Percentiles rank a stretch among this genome's conserved stretches.
phyloP scores from a whole-genome alignment of 345 rosid species.

The Pistacia atlantica region DNA sequence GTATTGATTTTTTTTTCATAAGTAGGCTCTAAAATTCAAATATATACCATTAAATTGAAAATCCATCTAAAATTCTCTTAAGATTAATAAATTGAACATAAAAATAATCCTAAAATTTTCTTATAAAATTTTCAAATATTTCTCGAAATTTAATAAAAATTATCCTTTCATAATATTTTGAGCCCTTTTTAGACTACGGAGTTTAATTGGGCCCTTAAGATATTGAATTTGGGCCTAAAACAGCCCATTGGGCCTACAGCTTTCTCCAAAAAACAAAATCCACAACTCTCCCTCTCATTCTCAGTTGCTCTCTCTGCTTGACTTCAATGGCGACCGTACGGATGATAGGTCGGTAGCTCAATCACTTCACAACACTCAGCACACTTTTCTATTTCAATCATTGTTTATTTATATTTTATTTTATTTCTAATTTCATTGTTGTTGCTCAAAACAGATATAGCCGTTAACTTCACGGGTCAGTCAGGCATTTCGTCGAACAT shows the following conservation, averaged over 20 bases:
- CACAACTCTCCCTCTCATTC: background rate
- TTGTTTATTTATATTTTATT: background rate
- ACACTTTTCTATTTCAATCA: background rate
- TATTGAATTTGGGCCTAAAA: background rate
- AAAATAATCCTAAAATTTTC: too few relatives aligned
- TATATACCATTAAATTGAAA: too few relatives aligned
- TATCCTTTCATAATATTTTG: too few relatives aligned
- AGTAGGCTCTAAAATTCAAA: too few relatives aligned
- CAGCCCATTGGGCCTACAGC: background rate
- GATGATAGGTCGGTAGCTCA: constrained; percentile 79
- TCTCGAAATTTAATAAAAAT: too few relatives aligned
- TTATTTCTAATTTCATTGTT: background rate
- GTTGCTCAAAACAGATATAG: constrained; percentile 66
- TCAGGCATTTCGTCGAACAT: constrained; percentile 70
- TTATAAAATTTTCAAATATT: too few relatives aligned
- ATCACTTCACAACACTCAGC: background rate
- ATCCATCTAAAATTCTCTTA: too few relatives aligned
- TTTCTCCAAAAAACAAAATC: background rate
- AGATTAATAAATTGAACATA: too few relatives aligned
- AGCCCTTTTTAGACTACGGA: too few relatives aligned
- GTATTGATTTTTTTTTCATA: too few relatives aligned
- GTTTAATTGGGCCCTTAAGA: too few relatives aligned
- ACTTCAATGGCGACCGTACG: constrained; percentile 59
- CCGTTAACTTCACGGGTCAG: constrained; percentile 94
- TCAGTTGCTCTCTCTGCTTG: constrained; percentile 1